A percentile compares a stretch with the other conserved stretches of the same genome.
Evolutionary conservation across 768 basidiomycete genomes (phyloP).

Genomic region (Lactifluus echinatus): DNA sequence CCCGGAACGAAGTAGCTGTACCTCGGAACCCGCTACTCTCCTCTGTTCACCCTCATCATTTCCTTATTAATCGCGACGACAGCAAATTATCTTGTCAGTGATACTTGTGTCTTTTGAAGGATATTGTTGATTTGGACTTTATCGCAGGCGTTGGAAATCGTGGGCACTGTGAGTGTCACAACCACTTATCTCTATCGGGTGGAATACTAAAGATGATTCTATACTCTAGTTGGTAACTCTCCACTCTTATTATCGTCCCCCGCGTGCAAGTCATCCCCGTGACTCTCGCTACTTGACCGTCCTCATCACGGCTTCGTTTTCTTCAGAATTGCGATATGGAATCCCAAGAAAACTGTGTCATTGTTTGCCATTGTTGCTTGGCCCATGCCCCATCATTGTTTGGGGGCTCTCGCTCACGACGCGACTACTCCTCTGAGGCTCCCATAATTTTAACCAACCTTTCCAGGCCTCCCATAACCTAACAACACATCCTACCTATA

Average conservation of each 20-base stretch:
- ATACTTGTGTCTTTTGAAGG: neutral
- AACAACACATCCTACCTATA: too few species aligned
- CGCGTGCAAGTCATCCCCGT: neutral
- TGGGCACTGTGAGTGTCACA: neutral
- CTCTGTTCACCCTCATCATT: neutral
- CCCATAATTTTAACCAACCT: too few species aligned
- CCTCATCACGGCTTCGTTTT: neutral
- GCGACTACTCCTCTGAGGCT: too few species aligned
- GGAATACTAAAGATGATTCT: too few species aligned
- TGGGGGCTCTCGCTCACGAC: too few species aligned
- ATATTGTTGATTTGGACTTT: neutral
- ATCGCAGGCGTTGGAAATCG: neutral
- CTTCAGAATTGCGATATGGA: neutral
- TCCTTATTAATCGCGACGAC: neutral
- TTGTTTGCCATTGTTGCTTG: neutral
- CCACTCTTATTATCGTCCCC: neutral
- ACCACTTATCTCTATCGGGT: too few species aligned
- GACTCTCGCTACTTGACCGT: neutral
- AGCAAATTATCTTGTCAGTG: neutral
- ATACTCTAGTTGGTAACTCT: neutral
- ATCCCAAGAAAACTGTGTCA: neutral
- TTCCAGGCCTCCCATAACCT: too few species aligned
- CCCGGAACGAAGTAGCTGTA: neutral
- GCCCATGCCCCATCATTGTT: too few species aligned
- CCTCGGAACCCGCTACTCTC: neutral